These are phyloP conservation scores for Fusarium sp. DNA, from an alignment of 2,329 filamentous ascomycete species.

Conservation along the genomic window DNA sequence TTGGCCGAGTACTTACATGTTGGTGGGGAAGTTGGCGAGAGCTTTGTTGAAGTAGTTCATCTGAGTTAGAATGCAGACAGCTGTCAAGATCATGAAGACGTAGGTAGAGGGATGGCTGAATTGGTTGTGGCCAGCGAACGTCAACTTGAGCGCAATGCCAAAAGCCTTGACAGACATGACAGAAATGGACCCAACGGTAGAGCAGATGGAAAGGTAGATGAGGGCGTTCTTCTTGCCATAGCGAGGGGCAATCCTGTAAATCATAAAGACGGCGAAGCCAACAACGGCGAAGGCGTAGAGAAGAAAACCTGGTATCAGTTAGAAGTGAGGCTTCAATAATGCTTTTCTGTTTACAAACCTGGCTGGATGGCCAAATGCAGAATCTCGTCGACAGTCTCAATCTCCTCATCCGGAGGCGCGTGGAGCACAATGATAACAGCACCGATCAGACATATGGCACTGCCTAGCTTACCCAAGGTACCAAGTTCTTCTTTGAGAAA, in stretches of 20 bases:
- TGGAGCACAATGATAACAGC: conserved; percentile 98
- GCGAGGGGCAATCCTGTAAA: conserved; percentile 89
- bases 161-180: conserved; percentile 99
- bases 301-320: conserved; percentile 77
- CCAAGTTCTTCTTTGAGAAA: conserved; percentile 92
- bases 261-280: conserved; percentile 91
- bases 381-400: conserved; percentile 91
- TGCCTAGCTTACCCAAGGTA: conserved; percentile 91
- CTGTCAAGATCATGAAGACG: conserved; percentile 93
- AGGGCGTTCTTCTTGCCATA: conserved; percentile 96
- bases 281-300: conserved; percentile 84
- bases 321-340: background rate
- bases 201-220: conserved; percentile 97
- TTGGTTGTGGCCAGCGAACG: conserved; percentile 92
- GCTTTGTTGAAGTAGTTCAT: conserved; percentile 99
- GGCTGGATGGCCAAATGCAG: conserved; percentile 89
- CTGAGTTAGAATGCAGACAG: conserved; percentile 94
- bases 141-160: conserved; percentile 96
- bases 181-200: conserved; percentile 93
- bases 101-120: conserved; percentile 96
- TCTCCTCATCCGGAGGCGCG: conserved; percentile 92
- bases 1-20: conserved; percentile 75
- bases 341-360: conserved; percentile 63
- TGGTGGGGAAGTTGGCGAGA: conserved; percentile 93
- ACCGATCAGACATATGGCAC: conserved; percentile 94